Base-by-base conservation (phyloP, 2,329 filamentous ascomycete genomes). In the Fusarium brachygibbosum region DNA sequence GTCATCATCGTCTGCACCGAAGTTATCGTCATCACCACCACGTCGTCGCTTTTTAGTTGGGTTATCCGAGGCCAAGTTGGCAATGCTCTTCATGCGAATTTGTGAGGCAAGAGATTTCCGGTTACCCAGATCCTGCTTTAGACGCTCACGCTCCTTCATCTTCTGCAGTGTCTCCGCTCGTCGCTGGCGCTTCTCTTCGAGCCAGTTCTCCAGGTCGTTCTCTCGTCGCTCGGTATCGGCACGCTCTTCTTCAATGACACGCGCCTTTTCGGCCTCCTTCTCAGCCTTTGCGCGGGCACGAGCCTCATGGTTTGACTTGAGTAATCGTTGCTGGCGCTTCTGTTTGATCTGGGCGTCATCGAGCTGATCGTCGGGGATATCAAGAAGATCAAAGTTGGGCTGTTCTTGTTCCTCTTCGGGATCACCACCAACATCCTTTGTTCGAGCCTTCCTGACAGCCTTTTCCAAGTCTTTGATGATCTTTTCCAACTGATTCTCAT, bases 31-130 rank as follows among this genome's bases (percentile, higher is more conserved):
- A 76, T 98, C 95, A 6, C 91, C 93, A 10, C 93, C 94, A 19
- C 94, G 90, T 16, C 93, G 86, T 58, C 95, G 88, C 80, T 97
- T 97, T 78, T 94, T 94, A 69, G 86, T 84, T 1, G 95, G 94
- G 8, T 88, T 90, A 79, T 99, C 96, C 0, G 95, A 94, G 5
- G 96, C 96, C 2, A 99, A 90, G 76, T 97, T 98, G 63, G 96
- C 96, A 61, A 99, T 94, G 51, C 91, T 95, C 82, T 98, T 98
- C 96, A 99, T 99, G 68, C 96, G 92, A 81, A 97, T 97, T 79
- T 98, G 95, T 59, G 92, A 96, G 11, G 96, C 96, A 21, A 98
- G 89, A 0, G 94, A 98, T 80, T 99, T 99, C 76, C 96, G 92
- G 80, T 98, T 98, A 58, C 95, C 94, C 2, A 98, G 87, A 76